These are phyloP conservation scores for Brettanomyces naardenensis DNA, from an alignment of 805 yeast genomes.

Conservation along the genomic window DNA sequence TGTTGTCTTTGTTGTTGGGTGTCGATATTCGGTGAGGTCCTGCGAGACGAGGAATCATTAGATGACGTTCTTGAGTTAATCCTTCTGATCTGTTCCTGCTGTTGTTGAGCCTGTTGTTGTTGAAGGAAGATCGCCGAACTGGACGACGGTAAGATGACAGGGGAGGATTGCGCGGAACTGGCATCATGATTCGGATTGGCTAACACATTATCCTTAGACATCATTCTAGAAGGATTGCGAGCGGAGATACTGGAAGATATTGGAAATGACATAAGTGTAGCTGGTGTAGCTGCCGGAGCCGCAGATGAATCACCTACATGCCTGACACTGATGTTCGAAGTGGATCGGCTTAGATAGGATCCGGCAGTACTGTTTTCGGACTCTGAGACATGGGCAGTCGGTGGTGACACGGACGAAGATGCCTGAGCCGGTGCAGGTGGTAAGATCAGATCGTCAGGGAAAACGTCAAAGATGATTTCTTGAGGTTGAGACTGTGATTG, in stretches of 20 bases:
- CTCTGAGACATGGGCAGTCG: no score
- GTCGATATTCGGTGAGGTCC: background rate
- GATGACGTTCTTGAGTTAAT: background rate
- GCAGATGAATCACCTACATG: constrained; percentile 1
- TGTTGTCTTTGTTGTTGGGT: no score
- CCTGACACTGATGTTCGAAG: constrained; percentile 1
- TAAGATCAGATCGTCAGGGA: constrained; percentile 17
- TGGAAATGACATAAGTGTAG: constrained; percentile 24
- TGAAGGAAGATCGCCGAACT: constrained; percentile 3
- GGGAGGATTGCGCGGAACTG: constrained; percentile 26
- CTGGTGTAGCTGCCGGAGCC: constrained; percentile 23
- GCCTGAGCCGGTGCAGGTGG: constrained; percentile 17
- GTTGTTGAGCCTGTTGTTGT: constrained; percentile 8
- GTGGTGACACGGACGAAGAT: constrained; percentile 7
- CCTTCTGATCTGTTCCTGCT: constrained; percentile 4
- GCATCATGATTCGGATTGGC: constrained; percentile 25
- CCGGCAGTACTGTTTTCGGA: background rate
- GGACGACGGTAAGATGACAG: constrained; percentile 28
- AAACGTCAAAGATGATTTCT: constrained; percentile 6
- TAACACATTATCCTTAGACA: constrained; percentile 22
- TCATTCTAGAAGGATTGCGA: constrained; percentile 13
- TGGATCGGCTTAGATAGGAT: background rate
- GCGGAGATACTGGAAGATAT: constrained; percentile 6
- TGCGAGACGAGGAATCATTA: background rate
- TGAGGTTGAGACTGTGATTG: constrained; percentile 5